phyloP scores from a whole-genome alignment of 805 yeast genomes.

The Wickerhamomyces tratensis region DNA sequence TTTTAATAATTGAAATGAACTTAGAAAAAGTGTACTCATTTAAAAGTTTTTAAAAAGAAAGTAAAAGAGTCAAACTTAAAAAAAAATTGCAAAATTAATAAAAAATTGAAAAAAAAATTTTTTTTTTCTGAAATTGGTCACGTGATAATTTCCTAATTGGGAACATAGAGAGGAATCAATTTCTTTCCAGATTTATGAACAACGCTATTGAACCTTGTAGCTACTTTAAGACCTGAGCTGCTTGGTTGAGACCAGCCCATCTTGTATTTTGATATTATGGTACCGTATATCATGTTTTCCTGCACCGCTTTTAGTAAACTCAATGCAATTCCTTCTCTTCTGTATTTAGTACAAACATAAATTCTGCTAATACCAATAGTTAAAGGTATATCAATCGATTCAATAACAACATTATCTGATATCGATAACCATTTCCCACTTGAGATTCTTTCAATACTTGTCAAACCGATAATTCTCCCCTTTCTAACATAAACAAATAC shows the following conservation, averaged over 20 bases:
- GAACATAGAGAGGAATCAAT: slow-evolving; percentile 37
- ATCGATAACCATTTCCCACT: slow-evolving; percentile 53
- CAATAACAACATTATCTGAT: slow-evolving; percentile 40
- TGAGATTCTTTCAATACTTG: slow-evolving; percentile 38
- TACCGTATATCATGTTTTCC: slow-evolving; percentile 38
- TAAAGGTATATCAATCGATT: slow-evolving; percentile 28
- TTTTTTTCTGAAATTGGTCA: no score
- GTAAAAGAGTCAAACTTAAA: no score
- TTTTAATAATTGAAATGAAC: no score
- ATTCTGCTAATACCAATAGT: slow-evolving; percentile 41
- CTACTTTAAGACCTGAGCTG: slow-evolving; percentile 51
- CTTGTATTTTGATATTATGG: slow-evolving; percentile 28
- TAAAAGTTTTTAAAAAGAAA: no score
- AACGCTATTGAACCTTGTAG: slow-evolving; percentile 44
- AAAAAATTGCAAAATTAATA: no score
- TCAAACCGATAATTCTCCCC: slow-evolving; percentile 42
- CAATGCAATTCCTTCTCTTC: slow-evolving; percentile 42
- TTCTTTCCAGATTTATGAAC: slow-evolving; percentile 41
- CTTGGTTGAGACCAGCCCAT: slow-evolving; percentile 72
- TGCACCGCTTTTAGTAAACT: slow-evolving; percentile 34
- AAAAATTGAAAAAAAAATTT: no score
- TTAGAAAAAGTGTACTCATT: no score
- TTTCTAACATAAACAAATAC: slow-evolving; percentile 40
- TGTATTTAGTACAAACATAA: slow-evolving; percentile 32
- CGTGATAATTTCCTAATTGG: not conserved